phyloP scores from a whole-genome alignment of 805 yeast species.

The Lachancea thermotolerans region DNA sequence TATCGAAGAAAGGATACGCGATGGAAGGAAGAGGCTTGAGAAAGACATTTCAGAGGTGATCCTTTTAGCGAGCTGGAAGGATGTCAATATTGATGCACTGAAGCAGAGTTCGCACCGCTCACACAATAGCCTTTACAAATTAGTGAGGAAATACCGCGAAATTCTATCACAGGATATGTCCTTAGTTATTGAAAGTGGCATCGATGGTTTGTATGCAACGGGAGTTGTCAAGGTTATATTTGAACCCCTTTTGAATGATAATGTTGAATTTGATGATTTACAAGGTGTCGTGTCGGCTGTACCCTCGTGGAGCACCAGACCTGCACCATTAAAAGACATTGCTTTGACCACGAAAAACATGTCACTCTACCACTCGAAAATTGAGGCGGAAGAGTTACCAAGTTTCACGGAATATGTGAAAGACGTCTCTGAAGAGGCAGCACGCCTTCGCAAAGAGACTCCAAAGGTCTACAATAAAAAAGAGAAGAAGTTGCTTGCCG shows the following conservation, averaged over 20 bases:
- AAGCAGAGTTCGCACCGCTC: constrained; percentile 91
- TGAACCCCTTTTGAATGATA: constrained; percentile 10
- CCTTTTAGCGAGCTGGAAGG: constrained; percentile 92
- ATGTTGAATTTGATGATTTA: constrained; percentile 9
- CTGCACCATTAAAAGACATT: constrained; percentile 48
- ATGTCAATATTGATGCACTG: constrained; percentile 86
- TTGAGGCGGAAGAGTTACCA: constrained; percentile 37
- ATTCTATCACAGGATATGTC: constrained; percentile 47
- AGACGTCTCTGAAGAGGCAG: constrained; percentile 50
- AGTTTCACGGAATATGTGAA: constrained; percentile 48
- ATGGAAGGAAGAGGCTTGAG: constrained; percentile 49
- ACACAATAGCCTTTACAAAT: constrained; percentile 75
- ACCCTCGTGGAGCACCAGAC: constrained; percentile 49
- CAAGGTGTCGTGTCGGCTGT: constrained; percentile 29
- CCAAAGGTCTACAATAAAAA: constrained; percentile 67
- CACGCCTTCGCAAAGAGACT: constrained; percentile 63
- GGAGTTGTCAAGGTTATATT: constrained; percentile 5
- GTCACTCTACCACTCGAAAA: constrained; percentile 38
- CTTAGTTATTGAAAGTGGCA: constrained; percentile 53
- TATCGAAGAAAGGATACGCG: constrained; percentile 40
- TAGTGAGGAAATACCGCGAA: constrained; percentile 73
- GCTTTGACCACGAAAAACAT: constrained; percentile 48
- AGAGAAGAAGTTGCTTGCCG: constrained; percentile 60
- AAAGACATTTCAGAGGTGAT: constrained; percentile 83
- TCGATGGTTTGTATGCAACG: constrained; percentile 12